phyloP scores from a whole-genome alignment of 2,329 filamentous ascomycete species.

The Diaporthe australafricana region DNA sequence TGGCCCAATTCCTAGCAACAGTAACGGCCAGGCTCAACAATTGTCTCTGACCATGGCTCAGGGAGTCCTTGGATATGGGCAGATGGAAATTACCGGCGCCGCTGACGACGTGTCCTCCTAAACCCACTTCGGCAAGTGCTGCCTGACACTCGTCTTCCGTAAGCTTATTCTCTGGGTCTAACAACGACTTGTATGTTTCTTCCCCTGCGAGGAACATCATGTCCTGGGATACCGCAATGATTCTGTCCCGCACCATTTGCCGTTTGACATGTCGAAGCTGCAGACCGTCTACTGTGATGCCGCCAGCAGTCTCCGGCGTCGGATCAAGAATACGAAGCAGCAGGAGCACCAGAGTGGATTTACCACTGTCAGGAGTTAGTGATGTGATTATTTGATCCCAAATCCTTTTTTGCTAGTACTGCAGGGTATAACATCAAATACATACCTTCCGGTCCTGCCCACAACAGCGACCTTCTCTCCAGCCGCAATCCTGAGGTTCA shows the following conservation, averaged over 20 bases:
- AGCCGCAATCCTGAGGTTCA: neutral
- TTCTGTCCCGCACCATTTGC: neutral
- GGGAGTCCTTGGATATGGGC: neutral
- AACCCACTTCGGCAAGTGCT: neutral
- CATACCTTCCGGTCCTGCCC: neutral
- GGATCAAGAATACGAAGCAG: neutral
- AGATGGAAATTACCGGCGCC: neutral
- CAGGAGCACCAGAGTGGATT: neutral
- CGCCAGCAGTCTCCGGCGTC: neutral
- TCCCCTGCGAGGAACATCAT: neutral
- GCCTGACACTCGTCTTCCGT: neutral
- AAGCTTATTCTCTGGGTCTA: neutral
- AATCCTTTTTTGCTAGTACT: neutral
- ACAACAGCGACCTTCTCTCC: neutral
- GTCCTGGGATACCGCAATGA: neutral
- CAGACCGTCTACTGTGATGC: neutral
- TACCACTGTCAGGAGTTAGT: neutral
- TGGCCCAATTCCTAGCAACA: neutral
- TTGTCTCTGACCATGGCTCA: neutral
- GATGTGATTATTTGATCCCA: neutral
- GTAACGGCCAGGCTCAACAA: neutral
- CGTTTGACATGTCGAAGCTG: neutral
- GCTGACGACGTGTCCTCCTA: neutral
- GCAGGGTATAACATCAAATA: neutral
- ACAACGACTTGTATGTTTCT: neutral